These are phyloP conservation scores for Lasiodiplodia sp. DNA, from an alignment of 2,329 filamentous ascomycete genomes.

Conservation along the genomic window DNA sequence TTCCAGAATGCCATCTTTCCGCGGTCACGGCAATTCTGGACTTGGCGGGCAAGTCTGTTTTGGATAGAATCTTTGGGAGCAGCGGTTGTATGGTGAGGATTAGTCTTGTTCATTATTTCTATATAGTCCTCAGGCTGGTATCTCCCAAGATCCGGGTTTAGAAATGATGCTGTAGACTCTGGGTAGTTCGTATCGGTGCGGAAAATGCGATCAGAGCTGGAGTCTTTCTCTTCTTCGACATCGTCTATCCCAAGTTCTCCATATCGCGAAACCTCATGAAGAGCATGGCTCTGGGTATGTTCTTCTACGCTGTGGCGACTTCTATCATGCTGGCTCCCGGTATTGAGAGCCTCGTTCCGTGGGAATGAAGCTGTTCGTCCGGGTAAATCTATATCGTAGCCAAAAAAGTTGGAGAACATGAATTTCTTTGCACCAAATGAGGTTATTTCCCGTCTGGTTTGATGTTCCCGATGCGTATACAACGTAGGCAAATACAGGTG, in stretches of 20 bases:
- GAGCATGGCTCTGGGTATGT: not conserved
- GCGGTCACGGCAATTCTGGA: not conserved
- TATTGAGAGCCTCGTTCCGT: not conserved
- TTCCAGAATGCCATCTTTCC: not conserved
- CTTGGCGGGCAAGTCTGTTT: not conserved
- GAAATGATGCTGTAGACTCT: not conserved
- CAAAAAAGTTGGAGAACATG: not conserved
- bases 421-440: not conserved
- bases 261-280: not conserved
- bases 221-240: not conserved
- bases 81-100: not conserved
- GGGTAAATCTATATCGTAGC: not conserved
- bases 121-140: not conserved
- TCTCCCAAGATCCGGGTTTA: not conserved
- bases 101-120: not conserved
- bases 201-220: not conserved
- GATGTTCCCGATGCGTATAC: not conserved
- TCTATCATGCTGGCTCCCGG: not conserved
- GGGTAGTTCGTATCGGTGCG: not conserved
- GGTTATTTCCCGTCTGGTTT: not conserved
- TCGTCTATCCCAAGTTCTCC: not conserved
- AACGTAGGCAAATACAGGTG: not conserved
- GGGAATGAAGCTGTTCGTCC: not conserved
- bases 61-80: not conserved
- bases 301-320: not conserved